phyloP scores from a whole-genome alignment of 2,329 filamentous ascomycete species.

The Sclerotinia glacialis region DNA sequence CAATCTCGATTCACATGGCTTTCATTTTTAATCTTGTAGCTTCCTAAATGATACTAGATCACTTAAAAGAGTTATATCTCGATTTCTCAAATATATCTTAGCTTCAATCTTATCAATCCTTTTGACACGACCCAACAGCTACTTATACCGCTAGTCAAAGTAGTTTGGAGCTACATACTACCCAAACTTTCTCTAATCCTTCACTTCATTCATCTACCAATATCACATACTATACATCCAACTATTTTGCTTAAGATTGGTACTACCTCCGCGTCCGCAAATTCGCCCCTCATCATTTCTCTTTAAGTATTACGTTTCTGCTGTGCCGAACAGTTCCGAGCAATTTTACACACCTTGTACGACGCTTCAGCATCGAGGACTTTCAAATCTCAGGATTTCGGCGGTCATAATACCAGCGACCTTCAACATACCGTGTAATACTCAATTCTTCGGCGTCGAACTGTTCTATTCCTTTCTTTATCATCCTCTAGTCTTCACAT shows the following conservation, averaged over 20 bases:
- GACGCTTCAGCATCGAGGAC: neutral
- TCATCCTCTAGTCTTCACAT: neutral
- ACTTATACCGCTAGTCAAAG: neutral
- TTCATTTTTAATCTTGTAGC: neutral
- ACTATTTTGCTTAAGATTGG: neutral
- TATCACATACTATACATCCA: neutral
- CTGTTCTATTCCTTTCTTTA: neutral
- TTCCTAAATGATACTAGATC: neutral
- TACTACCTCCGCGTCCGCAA: neutral
- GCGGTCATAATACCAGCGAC: neutral
- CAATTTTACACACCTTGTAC: neutral
- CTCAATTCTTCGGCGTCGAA: neutral
- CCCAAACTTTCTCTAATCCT: neutral
- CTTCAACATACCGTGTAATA: neutral
- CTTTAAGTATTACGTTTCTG: neutral
- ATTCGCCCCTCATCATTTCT: neutral
- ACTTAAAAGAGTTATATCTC: neutral
- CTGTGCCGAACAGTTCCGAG: neutral
- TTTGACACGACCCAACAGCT: neutral
- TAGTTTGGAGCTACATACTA: neutral
- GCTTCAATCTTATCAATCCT: neutral
- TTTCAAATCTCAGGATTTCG: neutral
- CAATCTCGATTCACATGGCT: neutral
- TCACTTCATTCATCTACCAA: neutral
- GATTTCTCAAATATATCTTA: neutral